Conservation (phyloP, 2,329 filamentous ascomycete genomes). For the Lachnellula willkommii region DNA sequence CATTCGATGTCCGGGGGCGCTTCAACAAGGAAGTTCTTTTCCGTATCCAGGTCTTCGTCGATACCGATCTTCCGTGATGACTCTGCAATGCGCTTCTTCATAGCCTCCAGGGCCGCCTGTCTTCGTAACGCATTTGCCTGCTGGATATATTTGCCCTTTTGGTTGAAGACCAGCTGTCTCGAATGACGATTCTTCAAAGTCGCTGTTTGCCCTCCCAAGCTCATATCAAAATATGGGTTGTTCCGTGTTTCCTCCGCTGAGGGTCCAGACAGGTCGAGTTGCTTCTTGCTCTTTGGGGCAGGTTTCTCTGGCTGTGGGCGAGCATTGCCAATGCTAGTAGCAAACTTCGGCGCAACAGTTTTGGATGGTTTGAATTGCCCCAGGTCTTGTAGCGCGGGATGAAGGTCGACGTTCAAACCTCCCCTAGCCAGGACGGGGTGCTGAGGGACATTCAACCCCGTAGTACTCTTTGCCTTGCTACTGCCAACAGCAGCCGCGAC, state of each 20-base stretch:
- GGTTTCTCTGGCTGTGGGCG: slow-evolving; percentile 36
- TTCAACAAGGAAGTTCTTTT: slow-evolving; percentile 84
- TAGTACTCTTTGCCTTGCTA: slow-evolving; percentile 38
- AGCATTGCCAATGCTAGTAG: slow-evolving; percentile 36
- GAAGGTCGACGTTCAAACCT: slow-evolving; percentile 39
- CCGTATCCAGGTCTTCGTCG: slow-evolving; percentile 81
- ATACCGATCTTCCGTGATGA: slow-evolving; percentile 86
- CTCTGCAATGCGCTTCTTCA: slow-evolving; percentile 89
- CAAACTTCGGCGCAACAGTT: slow-evolving; percentile 33
- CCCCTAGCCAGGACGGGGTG: slow-evolving; percentile 36
- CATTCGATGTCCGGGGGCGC: slow-evolving; percentile 86
- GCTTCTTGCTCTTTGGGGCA: slow-evolving; percentile 41
- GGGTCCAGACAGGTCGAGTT: slow-evolving; percentile 52
- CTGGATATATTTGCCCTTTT: slow-evolving; percentile 94
- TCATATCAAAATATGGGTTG: slow-evolving; percentile 82
- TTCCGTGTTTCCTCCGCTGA: slow-evolving; percentile 53
- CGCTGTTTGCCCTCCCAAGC: slow-evolving; percentile 52
- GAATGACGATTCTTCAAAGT: slow-evolving; percentile 60
- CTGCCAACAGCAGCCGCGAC: slow-evolving; percentile 67
- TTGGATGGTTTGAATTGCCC: slow-evolving; percentile 42
- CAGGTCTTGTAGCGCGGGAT: slow-evolving; percentile 61
- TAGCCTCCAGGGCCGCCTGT: slow-evolving; percentile 82
- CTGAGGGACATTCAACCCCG: slow-evolving; percentile 39
- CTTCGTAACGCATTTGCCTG: slow-evolving; percentile 85
- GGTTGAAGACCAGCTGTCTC: slow-evolving; percentile 80